Evolutionary conservation across 768 basidiomycete species (phyloP), one percentile per base, ranked within the genome.

Genomic region (Lentinula aciculospora): DNA sequence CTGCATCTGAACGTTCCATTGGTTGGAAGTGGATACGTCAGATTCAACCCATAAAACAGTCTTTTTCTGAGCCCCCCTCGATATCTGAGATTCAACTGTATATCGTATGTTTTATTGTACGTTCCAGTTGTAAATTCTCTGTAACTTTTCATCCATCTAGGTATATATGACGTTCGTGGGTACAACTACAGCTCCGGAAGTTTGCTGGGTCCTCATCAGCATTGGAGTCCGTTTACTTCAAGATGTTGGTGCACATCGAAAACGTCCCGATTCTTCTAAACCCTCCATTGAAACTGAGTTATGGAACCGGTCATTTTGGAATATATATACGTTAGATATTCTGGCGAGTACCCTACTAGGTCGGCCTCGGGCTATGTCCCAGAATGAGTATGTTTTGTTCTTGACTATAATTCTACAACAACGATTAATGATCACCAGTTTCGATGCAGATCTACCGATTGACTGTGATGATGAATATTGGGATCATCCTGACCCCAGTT

Each of bases 381-480:
- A 82, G 46, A 74, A 77, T 57, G 82, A 82, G 74, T 77, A 55
- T 56, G 81, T 71, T 15, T 19, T n/a, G n/a, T n/a, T n/a, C n/a
- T n/a, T n/a, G n/a, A n/a, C n/a, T n/a, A n/a, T n/a, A n/a, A n/a
- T n/a, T n/a, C n/a, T n/a, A n/a, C n/a, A n/a, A n/a, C n/a, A 17
- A 32, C 21, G 3, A 6, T 39, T n/a, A 66, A 21, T 54, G 63
- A n/a, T 31, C 23, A 39, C 56, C 23, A 27, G 80, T 57, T 71
- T 80, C 61, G 80, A 81, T 55, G 67, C 74, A 6, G 80, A 79
- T 49, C 70, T 74, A 32, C 82, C 82, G 0, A 66, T 78, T 0
- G 76, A 78, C 27, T 79, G 83, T 7, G 83, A 85, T 60, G 83
- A 84, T 59, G 82, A 83, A 31, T 55, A 40, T 25, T 83, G 81